A percentile compares a stretch with the other conserved stretches of the same genome.
These are phyloP conservation scores for Inga leiocalycina DNA, from an alignment of 306 rosid species.

Conservation along the genomic window DNA sequence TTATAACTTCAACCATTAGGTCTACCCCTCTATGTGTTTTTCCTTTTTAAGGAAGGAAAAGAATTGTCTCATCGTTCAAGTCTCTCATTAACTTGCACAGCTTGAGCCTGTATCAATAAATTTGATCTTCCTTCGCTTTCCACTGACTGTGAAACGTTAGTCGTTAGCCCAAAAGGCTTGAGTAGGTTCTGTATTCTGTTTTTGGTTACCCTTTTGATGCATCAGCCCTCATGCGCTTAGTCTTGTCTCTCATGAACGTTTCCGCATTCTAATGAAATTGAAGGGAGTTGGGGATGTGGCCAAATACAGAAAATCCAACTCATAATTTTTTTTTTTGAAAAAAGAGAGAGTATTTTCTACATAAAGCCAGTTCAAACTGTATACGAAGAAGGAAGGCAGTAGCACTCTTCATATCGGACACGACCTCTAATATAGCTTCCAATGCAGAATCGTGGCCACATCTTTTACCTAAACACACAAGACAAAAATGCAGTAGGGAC, in stretches of 20 bases:
- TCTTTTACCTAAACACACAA: constrained; percentile 85
- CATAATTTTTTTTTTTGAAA: neutral
- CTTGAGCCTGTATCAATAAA: too few species aligned
- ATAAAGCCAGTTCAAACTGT: constrained; percentile 30
- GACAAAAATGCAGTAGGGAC: constrained; percentile 51
- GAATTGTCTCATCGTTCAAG: too few species aligned
- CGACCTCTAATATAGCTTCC: constrained; percentile 89
- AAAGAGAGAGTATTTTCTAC: constrained; percentile 35
- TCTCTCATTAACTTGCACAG: too few species aligned
- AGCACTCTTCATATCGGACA: constrained; percentile 67
- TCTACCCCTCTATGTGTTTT: too few species aligned
- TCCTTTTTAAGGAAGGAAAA: too few species aligned
- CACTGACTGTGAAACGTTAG: too few species aligned
- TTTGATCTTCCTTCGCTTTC: too few species aligned
- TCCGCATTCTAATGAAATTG: neutral
- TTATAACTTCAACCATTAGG: too few species aligned
- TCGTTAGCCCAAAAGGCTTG: too few species aligned
- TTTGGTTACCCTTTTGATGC: too few species aligned
- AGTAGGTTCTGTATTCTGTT: too few species aligned
- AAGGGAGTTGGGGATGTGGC: neutral
- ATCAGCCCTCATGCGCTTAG: too few species aligned
- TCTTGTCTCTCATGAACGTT: neutral
- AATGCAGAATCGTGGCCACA: constrained; percentile 96
- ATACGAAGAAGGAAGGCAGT: constrained; percentile 41
- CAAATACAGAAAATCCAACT: constrained; percentile 3